Conservation (phyloP, 1,284 basidiomycete species). For the Naganishia cerealis region DNA sequence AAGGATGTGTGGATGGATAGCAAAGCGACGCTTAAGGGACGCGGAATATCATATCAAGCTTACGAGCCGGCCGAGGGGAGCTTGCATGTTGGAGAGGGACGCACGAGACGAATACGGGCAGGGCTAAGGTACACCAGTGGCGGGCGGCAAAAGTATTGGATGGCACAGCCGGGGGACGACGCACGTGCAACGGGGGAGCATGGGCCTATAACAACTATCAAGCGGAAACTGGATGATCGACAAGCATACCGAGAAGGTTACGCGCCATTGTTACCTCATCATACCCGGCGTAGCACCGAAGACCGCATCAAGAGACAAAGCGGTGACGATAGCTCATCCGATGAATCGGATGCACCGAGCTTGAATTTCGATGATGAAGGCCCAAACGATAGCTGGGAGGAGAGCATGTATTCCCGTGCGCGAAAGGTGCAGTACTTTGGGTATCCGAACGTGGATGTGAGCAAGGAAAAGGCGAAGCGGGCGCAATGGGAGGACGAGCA, state of each 20-base stretch:
- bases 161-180: slow-evolving; percentile 66
- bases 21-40: slow-evolving; percentile 77
- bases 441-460: slow-evolving; percentile 84
- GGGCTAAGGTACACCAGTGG: slow-evolving; percentile 87
- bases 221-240: slow-evolving; percentile 58
- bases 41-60: slow-evolving; percentile 89
- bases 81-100: slow-evolving; percentile 78
- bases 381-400: slow-evolving; percentile 58
- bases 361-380: slow-evolving; percentile 48
- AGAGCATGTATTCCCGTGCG: slow-evolving; percentile 61
- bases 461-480: slow-evolving; percentile 54
- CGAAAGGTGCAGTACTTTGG: slow-evolving; percentile 87
- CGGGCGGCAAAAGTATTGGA: slow-evolving; percentile 85
- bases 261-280: slow-evolving; percentile 70
- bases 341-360: slow-evolving; percentile 51
- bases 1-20: slow-evolving; percentile 86
- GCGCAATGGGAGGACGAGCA: slow-evolving; percentile 50
- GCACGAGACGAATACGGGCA: slow-evolving; percentile 78
- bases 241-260: slow-evolving; percentile 63
- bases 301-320: slow-evolving; percentile 15
- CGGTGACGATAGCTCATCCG: slow-evolving; percentile 44
- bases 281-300: slow-evolving; percentile 64
- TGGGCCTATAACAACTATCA: slow-evolving; percentile 54
- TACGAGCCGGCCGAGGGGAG: slow-evolving; percentile 93
- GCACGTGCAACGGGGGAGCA: slow-evolving; percentile 44